phyloP scores from a whole-genome alignment of 1,284 basidiomycete genomes.

The Erythrobasidium hasegawianum region DNA sequence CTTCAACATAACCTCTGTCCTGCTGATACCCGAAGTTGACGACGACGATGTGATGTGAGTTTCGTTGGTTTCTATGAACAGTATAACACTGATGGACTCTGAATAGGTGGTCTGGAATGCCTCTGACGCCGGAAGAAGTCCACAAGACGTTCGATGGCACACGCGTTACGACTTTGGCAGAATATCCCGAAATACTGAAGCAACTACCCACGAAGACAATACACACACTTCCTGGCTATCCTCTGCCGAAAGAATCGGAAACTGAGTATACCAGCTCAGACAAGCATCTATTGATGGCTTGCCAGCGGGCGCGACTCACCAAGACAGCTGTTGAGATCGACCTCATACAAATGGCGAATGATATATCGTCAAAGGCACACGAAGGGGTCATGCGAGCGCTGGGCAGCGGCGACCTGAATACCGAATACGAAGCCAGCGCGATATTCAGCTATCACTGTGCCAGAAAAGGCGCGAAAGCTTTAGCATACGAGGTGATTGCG shows the following conservation, averaged over 20 bases:
- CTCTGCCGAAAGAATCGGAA: conserved; percentile 54
- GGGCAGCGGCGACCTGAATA: conserved; percentile 75
- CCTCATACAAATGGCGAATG: conserved; percentile 67
- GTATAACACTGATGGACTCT: not conserved
- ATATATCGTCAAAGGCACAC: conserved; percentile 79
- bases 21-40: conserved; percentile 32
- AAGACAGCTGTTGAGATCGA: conserved; percentile 72
- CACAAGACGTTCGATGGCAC: conserved; percentile 59
- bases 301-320: conserved; percentile 70
- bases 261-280: conserved; percentile 52
- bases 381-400: conserved; percentile 68
- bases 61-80: too few relatives aligned
- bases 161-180: conserved; percentile 56
- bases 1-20: conserved; percentile 33
- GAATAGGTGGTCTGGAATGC: conserved; percentile 75
- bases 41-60: conserved; percentile 56
- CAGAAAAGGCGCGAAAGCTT: conserved; percentile 71
- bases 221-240: conserved; percentile 37
- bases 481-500: conserved; percentile 85
- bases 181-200: conserved; percentile 48
- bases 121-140: conserved; percentile 64
- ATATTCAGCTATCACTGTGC: conserved; percentile 82
- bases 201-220: conserved; percentile 24
- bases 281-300: conserved; percentile 64
- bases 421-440: conserved; percentile 84